These are phyloP conservation scores for Penicillium egyptiacum DNA, from an alignment of 495 filamentous ascomycete genomes.

Conservation along the genomic window DNA sequence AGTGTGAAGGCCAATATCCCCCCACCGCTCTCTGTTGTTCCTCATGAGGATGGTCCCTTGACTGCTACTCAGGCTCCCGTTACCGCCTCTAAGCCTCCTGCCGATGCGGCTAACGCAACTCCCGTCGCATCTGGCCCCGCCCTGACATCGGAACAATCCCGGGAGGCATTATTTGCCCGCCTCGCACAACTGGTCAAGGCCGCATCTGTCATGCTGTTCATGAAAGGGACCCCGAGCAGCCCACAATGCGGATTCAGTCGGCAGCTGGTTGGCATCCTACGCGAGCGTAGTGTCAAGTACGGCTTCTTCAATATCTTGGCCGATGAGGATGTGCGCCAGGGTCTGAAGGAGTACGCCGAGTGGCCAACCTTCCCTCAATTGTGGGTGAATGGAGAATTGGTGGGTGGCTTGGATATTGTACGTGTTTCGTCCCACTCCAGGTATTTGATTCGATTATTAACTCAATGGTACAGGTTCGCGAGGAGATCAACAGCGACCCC, in stretches of 20 bases:
- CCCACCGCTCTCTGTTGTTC: slow-evolving; percentile 50
- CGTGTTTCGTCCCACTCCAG: slow-evolving; percentile 37
- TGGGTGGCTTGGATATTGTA: slow-evolving; percentile 97
- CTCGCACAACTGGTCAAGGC: slow-evolving; percentile 83
- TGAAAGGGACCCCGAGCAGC: slow-evolving; percentile 76
- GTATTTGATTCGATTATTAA: slow-evolving; percentile 18
- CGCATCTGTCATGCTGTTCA: slow-evolving; percentile 95
- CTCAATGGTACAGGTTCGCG: slow-evolving; percentile 64
- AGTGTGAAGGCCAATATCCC: slow-evolving; percentile 47
- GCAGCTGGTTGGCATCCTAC: slow-evolving; percentile 78
- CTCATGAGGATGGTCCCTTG: slow-evolving; percentile 41
- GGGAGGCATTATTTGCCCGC: slow-evolving; percentile 76
- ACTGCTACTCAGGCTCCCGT: slow-evolving; percentile 42
- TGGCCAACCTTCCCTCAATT: slow-evolving; percentile 97
- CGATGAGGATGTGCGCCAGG: slow-evolving; percentile 95
- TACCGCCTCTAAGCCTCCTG: slow-evolving; percentile 47
- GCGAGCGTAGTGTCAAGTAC: slow-evolving; percentile 88
- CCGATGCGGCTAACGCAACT: slow-evolving; percentile 28
- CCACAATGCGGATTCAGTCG: slow-evolving; percentile 96
- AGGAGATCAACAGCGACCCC: slow-evolving; percentile 67
- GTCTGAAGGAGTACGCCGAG: slow-evolving; percentile 89
- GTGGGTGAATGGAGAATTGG: slow-evolving; percentile 76
- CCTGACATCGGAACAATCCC: slow-evolving; percentile 55
- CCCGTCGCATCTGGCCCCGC: slow-evolving; percentile 31
- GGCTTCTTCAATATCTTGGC: slow-evolving; percentile 99